Base-by-base conservation (phyloP, 140 eudicot genomes). In the Anethum foeniculum region DNA sequence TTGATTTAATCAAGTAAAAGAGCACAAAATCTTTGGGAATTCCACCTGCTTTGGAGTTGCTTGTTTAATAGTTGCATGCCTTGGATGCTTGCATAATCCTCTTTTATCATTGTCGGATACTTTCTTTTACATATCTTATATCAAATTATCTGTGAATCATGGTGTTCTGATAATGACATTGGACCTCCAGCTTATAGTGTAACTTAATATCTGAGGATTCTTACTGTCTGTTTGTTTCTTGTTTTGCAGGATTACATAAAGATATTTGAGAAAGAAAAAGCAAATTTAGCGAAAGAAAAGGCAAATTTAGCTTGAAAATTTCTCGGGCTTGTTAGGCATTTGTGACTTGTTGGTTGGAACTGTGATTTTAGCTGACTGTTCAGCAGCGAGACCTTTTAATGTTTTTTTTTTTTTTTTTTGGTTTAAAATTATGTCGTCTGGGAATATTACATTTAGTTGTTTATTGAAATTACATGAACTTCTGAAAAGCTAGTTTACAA, bases 241-340 rank as follows among this genome's bases (percentile, higher is more conserved):
- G 43, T n/a, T 78, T 60, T 78, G 75, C 81, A 78, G 81, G 81
- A 71, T 1, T 78, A 25, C 46, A 15, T 78, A 41, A 51, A 78
- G 9, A 58, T 6, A 78, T 21, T 36, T 60, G 19, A n/a, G 74
- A 78, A 78, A 46, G 41, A 75, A 46, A 75, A 25, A 7, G 39
- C 41, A 44, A 43, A 15, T 38, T 46, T 25, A 44, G 16, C 39
- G 43, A 39, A 39, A 39, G 21, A 73, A 38, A 71, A 38, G 28
- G 28, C 51, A 72, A n/a, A 18, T 39, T 54, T 25, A 46, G 18
- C 60, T 8, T 75, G 78, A 75, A 75, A 75, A n/a, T 13, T 25
- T n/a, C 8, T 21, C 5, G 13, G 58, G 58, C 51, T 46, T 74
- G 12, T 41, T 23, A 6, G 25, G 1, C 30, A 58, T 69, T 23